Evolutionary conservation across 352 stramenopile genomes (phyloP).

Genomic region (Phytopythium aichiense): DNA sequence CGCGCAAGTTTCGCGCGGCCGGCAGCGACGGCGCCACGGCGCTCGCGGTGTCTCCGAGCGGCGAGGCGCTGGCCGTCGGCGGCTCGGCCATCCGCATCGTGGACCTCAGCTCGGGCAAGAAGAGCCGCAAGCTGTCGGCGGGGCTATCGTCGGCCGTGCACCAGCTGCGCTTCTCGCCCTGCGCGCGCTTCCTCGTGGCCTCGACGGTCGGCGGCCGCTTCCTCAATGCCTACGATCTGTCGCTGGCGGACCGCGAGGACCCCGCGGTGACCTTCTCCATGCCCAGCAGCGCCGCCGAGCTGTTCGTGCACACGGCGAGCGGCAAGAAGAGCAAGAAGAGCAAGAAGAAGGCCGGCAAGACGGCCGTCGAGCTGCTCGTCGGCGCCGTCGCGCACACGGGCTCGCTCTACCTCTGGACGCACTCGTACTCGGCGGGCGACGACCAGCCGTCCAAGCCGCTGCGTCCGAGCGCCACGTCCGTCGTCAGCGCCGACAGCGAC

Average conservation of each 20-base stretch:
- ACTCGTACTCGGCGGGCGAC: slow-evolving; percentile 54
- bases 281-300: slow-evolving; percentile 42
- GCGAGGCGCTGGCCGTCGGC: slow-evolving; percentile 61
- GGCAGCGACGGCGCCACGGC: slow-evolving; percentile 51
- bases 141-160: slow-evolving; percentile 70
- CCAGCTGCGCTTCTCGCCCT: slow-evolving; percentile 61
- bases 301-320: slow-evolving; percentile 50
- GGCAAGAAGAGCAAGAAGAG: slow-evolving; percentile 55
- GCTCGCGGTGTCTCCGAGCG: slow-evolving; percentile 57
- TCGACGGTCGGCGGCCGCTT: slow-evolving; percentile 70
- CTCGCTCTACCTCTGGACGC: slow-evolving; percentile 65
- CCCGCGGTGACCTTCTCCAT: slow-evolving; percentile 74
- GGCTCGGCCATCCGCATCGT: slow-evolving; percentile 68
- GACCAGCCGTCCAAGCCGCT: slow-evolving; percentile 54
- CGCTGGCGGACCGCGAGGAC: slow-evolving; percentile 52
- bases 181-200: slow-evolving; percentile 67
- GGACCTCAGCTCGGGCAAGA: slow-evolving; percentile 74
- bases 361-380: slow-evolving; percentile 50
- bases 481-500: slow-evolving; percentile 12
- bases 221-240: slow-evolving; percentile 82
- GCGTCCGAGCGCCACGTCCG: slow-evolving; percentile 36
- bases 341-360: slow-evolving; percentile 33
- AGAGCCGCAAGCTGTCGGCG: slow-evolving; percentile 68
- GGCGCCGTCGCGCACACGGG: slow-evolving; percentile 52
- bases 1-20: slow-evolving; percentile 59